Conservation (phyloP, 768 basidiomycete species). For the Panaeolus papilionaceus region DNA sequence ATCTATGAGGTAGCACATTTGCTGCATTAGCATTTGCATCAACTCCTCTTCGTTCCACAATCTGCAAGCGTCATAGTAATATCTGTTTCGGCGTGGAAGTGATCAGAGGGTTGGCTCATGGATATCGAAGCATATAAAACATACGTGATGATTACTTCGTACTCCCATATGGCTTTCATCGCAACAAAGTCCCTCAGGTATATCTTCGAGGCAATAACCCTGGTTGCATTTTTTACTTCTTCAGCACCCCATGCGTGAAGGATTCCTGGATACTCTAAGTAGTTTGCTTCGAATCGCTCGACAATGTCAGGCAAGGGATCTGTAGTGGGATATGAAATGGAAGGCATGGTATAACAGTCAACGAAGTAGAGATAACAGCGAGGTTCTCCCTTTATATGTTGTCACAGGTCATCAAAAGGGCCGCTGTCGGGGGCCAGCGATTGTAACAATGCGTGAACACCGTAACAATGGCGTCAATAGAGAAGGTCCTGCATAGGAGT, state of each 20-base stretch:
- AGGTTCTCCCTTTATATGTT: neutral
- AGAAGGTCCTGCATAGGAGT: too few relatives aligned
- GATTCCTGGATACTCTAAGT: neutral
- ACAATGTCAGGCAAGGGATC: neutral
- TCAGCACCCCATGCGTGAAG: neutral
- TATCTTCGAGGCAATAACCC: neutral
- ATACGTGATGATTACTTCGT: conserved; percentile 7
- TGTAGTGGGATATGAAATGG: neutral
- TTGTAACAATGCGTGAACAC: neutral
- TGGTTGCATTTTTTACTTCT: neutral
- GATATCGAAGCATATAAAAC: neutral
- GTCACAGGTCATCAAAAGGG: neutral
- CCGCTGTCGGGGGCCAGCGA: neutral
- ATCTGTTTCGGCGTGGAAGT: neutral
- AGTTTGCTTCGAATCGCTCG: neutral
- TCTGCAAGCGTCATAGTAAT: neutral
- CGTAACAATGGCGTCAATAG: neutral
- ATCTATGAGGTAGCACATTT: conserved; percentile 4
- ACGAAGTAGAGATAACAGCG: neutral
- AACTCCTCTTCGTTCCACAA: neutral
- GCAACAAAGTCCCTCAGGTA: conserved; percentile 3
- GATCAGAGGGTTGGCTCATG: neutral
- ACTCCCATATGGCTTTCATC: neutral
- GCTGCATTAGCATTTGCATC: neutral
- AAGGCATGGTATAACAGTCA: neutral